Evolutionary conservation across 1,139 yeast species (phyloP).

Genomic region (Geotrichum cucujoidarum): DNA sequence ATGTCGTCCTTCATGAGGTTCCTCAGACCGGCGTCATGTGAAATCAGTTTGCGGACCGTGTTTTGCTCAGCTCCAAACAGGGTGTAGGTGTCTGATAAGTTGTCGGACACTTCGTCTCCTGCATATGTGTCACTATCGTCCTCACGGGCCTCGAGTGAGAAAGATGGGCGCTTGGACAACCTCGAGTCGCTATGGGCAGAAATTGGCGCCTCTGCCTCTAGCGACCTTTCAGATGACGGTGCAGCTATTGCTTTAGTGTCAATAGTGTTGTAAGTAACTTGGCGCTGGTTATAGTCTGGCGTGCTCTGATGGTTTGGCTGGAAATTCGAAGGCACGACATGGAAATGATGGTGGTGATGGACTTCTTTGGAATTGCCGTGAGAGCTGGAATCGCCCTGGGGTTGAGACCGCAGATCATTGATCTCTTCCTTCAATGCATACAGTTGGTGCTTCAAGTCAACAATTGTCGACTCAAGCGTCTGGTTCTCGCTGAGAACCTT

Average conservation of each 20-base stretch:
- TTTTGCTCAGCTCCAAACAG: not conserved
- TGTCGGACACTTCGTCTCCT: conserved; percentile 3
- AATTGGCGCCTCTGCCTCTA: not conserved
- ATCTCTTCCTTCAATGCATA: conserved; percentile 6
- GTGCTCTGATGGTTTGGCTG: not conserved
- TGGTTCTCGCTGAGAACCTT: conserved; percentile 18
- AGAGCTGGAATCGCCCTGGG: not conserved
- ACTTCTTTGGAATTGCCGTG: conserved; percentile 6
- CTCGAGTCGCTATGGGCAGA: not conserved
- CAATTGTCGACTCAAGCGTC: conserved; percentile 15
- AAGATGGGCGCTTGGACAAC: no score
- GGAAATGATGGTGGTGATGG: conserved; percentile 17
- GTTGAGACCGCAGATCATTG: conserved; percentile 8
- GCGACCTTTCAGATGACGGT: not conserved
- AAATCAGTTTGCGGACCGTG: conserved; percentile 8
- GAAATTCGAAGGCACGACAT: conserved; percentile 6
- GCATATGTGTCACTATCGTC: conserved; percentile 5
- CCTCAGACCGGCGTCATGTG: conserved; percentile 15
- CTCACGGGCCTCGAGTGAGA: conserved; percentile 2
- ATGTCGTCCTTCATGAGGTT: conserved; percentile 2
- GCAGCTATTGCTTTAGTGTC: conserved; percentile 1
- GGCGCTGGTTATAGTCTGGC: not conserved
- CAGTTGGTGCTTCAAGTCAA: conserved; percentile 18
- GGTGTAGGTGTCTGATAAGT: not conserved
- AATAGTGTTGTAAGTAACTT: not conserved